Evolutionary conservation across 1,139 yeast genomes (phyloP).

Genomic region (Eremothecium coryli): DNA sequence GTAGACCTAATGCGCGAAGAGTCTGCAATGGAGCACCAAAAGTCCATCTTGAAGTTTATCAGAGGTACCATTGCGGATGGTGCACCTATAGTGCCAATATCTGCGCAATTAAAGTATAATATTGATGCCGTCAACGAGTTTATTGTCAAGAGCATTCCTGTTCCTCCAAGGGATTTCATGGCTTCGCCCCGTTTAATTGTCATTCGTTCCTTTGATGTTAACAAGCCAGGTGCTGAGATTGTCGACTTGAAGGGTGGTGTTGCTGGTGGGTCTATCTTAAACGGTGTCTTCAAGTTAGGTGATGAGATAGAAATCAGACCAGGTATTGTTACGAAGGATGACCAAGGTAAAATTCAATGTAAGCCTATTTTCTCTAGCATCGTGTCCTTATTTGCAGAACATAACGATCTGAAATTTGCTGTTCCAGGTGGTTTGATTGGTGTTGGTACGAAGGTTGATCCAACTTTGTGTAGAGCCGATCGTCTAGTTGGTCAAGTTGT

Average conservation of each 20-base stretch:
- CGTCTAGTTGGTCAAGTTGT: slow-evolving; percentile 98
- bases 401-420: slow-evolving; percentile 94
- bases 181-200: slow-evolving; percentile 94
- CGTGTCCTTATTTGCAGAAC: slow-evolving; percentile 92
- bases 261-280: slow-evolving; percentile 97
- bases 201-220: slow-evolving; percentile 96
- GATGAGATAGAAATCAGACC: slow-evolving; percentile 99
- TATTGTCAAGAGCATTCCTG: slow-evolving; percentile 91
- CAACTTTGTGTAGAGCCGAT: slow-evolving; percentile 98
- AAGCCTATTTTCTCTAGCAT: slow-evolving; percentile 92
- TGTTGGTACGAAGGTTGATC: slow-evolving; percentile 98
- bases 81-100: slow-evolving; percentile 97
- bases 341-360: slow-evolving; percentile 87
- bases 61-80: slow-evolving; percentile 98
- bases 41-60: slow-evolving; percentile 82
- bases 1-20: slow-evolving; percentile 98
- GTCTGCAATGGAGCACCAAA: slow-evolving; percentile 89
- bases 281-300: slow-evolving; percentile 93
- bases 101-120: slow-evolving; percentile 97
- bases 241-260: slow-evolving; percentile 99
- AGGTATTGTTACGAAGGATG: slow-evolving; percentile 95
- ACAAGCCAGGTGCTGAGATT: slow-evolving; percentile 97
- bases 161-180: slow-evolving; percentile 88
- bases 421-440: slow-evolving; percentile 99
- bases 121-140: slow-evolving; percentile 97